Conservation (phyloP, 768 basidiomycete genomes). For the Leccinum variicolor region DNA sequence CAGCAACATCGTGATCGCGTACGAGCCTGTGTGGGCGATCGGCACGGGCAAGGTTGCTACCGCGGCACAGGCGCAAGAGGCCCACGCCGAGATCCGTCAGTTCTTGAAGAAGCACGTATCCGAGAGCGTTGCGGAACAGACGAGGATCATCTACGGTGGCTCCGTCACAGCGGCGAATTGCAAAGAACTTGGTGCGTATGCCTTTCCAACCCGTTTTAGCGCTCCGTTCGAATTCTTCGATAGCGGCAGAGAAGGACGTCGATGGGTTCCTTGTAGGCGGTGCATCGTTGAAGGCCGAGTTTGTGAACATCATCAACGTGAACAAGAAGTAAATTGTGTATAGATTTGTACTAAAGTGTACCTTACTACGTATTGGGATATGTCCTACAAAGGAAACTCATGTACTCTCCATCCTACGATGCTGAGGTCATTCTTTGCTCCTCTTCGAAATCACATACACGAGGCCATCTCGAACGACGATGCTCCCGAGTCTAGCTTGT, state of each 20-base stretch:
- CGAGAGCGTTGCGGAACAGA: conserved; percentile 60
- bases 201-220: not conserved
- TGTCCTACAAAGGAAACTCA: not conserved
- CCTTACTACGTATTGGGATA: not conserved
- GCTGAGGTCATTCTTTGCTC: conserved; percentile 58
- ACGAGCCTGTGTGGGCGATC: conserved; percentile 98
- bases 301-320: conserved; percentile 85
- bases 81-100: conserved; percentile 77
- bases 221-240: not conserved
- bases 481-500: conserved; percentile 13
- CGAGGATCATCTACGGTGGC: conserved; percentile 94
- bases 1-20: conserved; percentile 92
- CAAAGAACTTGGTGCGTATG: conserved; percentile 73
- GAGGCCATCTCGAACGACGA: conserved; percentile 22
- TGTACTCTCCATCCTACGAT: conserved; percentile 29
- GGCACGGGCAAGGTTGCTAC: conserved; percentile 97
- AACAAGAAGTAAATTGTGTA: conserved; percentile 30
- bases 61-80: conserved; percentile 87
- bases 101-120: conserved; percentile 70
- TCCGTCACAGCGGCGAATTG: conserved; percentile 89
- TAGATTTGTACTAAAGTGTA: not conserved
- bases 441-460: conserved; percentile 46
- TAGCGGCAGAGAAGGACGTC: conserved; percentile 77
- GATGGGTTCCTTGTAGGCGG: conserved; percentile 99
- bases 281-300: conserved; percentile 97